phyloP scores from a whole-genome alignment of 345 rosid species.

The Salix suchowensis region DNA sequence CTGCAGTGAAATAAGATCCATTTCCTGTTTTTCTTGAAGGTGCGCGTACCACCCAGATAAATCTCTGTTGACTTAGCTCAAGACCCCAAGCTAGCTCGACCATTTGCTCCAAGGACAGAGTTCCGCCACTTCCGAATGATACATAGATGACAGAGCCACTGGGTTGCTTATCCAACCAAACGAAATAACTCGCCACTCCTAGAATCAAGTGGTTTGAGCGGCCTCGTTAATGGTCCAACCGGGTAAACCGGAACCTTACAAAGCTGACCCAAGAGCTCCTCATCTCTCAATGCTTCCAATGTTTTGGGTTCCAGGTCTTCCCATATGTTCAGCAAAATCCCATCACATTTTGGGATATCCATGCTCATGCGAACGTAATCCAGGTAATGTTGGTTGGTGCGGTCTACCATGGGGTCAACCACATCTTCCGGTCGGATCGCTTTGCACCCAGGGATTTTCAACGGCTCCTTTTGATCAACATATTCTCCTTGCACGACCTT shows the following conservation, averaged over 20 bases:
- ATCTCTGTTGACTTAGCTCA: constrained; percentile 28
- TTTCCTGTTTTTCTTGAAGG: neutral
- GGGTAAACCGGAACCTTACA: neutral
- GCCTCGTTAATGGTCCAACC: constrained; percentile 6
- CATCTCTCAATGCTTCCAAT: constrained; percentile 2
- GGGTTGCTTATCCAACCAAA: constrained; percentile 44
- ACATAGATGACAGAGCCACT: constrained; percentile 40
- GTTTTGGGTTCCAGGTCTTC: constrained; percentile 7
- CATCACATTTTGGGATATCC: neutral
- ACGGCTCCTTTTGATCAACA: neutral
- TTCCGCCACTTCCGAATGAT: constrained; percentile 46
- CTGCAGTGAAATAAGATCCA: constrained; percentile 19
- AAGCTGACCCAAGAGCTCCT: neutral
- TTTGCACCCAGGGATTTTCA: constrained; percentile 3
- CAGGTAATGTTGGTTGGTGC: neutral
- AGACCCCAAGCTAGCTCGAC: constrained; percentile 49
- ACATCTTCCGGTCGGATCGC: constrained; percentile 1
- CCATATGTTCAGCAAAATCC: constrained; percentile 21
- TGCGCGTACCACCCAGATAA: constrained; percentile 50
- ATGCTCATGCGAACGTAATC: neutral
- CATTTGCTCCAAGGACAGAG: constrained; percentile 25
- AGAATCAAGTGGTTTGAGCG: neutral
- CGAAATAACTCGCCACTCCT: neutral
- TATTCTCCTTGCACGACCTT: constrained; percentile 4
- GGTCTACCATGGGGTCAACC: neutral